Evolutionary conservation across 805 yeast genomes (phyloP).

Genomic region (Ogataea wickerhamii): DNA sequence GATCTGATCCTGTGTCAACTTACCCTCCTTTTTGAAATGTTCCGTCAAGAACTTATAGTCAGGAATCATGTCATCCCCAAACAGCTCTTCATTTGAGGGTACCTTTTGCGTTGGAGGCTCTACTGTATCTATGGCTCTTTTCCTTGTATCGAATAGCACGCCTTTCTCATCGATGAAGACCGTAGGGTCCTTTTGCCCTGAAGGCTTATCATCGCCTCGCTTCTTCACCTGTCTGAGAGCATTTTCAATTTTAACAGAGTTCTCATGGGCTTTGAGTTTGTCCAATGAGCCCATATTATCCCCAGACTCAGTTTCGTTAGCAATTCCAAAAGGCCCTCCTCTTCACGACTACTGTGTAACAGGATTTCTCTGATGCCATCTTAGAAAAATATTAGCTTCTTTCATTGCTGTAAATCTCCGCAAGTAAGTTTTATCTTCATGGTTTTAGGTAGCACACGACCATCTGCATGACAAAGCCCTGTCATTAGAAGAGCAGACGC

Average conservation of each 20-base stretch:
- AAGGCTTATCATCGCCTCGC: conserved; percentile 7
- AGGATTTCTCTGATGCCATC: no score
- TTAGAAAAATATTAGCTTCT: no score
- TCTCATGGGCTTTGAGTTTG: conserved; percentile 33
- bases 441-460: no score
- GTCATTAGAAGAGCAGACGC: no score
- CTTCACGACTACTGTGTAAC: no score
- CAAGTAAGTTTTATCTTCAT: no score
- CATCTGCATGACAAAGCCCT: no score
- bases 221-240: conserved; percentile 26
- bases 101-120: conserved; percentile 58
- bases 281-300: conserved; percentile 1
- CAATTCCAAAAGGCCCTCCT: no score
- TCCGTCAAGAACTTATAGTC: conserved; percentile 65
- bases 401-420: no score
- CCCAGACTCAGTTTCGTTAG: no score
- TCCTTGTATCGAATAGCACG: conserved; percentile 47
- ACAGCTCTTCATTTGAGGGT: conserved; percentile 71
- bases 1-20: conserved; percentile 69
- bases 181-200: conserved; percentile 33
- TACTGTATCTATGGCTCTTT: conserved; percentile 54
- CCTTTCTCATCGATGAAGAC: conserved; percentile 58
- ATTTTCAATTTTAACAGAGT: conserved; percentile 52
- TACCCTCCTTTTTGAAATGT: conserved; percentile 79
- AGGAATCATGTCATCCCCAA: conserved; percentile 59